A percentile compares a stretch with the other conserved stretches of the same genome.
These are phyloP conservation scores for Eucalyptus regnans DNA, from an alignment of 345 rosid genomes.

Conservation along the genomic window DNA sequence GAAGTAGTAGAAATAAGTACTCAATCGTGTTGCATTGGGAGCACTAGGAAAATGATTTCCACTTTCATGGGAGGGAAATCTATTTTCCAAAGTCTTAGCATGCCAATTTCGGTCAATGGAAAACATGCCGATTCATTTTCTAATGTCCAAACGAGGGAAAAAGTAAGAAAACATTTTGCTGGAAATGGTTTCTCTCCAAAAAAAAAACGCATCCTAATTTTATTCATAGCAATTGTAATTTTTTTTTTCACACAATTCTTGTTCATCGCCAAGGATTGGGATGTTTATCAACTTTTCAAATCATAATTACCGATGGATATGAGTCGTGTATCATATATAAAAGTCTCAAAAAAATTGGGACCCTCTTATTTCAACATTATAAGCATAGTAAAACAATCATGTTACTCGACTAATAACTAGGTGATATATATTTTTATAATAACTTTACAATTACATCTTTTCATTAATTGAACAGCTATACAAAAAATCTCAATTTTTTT, in stretches of 20 bases:
- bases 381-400: neutral
- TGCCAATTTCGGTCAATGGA: neutral
- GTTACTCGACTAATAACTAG: neutral
- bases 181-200: too few relatives aligned
- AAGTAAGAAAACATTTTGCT: too few relatives aligned
- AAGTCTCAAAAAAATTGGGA: neutral
- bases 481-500: neutral
- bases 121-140: too few relatives aligned
- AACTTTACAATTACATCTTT: neutral
- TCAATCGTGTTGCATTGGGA: neutral
- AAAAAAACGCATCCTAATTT: too few relatives aligned
- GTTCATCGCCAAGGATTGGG: neutral
- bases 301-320: rapidly evolving
- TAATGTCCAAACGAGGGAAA: too few relatives aligned
- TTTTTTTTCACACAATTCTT: neutral
- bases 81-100: neutral
- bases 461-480: neutral
- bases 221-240: neutral
- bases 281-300: neutral
- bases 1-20: too few relatives aligned
- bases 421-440: neutral
- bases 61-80: neutral
- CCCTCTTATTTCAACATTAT: neutral
- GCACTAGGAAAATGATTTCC: neutral
- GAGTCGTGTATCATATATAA: neutral